phyloP scores from a whole-genome alignment of 768 basidiomycete genomes.

The Mycena latifolia region DNA sequence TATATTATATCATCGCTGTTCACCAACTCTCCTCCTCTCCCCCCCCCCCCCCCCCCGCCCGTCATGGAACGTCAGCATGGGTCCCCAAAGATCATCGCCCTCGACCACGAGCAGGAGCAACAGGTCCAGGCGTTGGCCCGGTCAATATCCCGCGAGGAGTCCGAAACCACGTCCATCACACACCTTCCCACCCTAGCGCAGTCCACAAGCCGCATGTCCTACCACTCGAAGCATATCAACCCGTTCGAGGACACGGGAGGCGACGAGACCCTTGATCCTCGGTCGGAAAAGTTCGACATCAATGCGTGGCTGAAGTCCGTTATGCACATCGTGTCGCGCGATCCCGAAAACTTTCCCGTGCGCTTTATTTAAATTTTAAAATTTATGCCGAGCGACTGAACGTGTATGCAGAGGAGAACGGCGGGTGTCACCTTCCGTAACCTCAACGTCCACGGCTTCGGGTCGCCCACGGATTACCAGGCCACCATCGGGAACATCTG shows the following conservation, averaged over 20 bases:
- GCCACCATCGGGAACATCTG: slow-evolving; percentile 53
- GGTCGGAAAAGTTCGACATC: slow-evolving; percentile 48
- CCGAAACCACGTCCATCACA: not conserved
- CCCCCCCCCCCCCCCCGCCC: not conserved
- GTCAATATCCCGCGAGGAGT: slow-evolving; percentile 18
- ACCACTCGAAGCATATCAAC: slow-evolving; percentile 31
- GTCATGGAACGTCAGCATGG: slow-evolving; percentile 14
- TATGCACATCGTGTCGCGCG: slow-evolving; percentile 40
- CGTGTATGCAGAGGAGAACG: slow-evolving; percentile 25
- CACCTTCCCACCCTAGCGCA: slow-evolving; percentile 7
- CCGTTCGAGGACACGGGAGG: slow-evolving; percentile 43
- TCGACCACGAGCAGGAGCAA: slow-evolving; percentile 27
- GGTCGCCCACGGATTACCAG: slow-evolving; percentile 53
- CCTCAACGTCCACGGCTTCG: slow-evolving; percentile 48
- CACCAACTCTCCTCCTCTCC: too few species aligned
- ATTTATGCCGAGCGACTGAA: not conserved
- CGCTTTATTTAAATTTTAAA: slow-evolving; percentile 6
- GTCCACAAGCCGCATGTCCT: not conserved
- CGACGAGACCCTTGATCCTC: slow-evolving; percentile 48
- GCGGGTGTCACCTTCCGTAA: slow-evolving; percentile 53
- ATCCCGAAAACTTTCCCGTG: slow-evolving; percentile 41
- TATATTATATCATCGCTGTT: too few species aligned
- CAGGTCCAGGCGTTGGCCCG: slow-evolving; percentile 20
- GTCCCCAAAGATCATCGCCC: slow-evolving; percentile 20
- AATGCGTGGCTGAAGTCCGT: slow-evolving; percentile 48